A percentile compares a stretch with the other conserved stretches of the same genome.
Evolutionary conservation across 768 basidiomycete genomes (phyloP).

Genomic region (Neoboletus subvelutipes): DNA sequence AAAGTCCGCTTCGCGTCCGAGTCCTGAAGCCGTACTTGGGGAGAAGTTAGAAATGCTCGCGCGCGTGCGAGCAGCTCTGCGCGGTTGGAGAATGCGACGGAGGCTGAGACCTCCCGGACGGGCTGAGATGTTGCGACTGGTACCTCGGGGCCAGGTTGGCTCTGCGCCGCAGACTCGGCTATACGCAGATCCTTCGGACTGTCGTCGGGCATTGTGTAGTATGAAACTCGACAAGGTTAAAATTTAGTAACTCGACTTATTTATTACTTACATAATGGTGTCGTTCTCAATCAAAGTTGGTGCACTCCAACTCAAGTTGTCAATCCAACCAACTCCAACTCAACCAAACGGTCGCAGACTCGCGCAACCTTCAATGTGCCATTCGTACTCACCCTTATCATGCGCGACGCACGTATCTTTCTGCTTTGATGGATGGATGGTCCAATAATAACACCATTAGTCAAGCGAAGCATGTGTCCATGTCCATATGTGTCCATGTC

Average conservation of each 20-base stretch:
- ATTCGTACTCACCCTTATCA: background rate
- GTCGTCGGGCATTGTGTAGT: conserved; percentile 19
- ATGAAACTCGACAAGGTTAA: no score
- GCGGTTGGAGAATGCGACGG: conserved; percentile 26
- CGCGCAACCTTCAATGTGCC: background rate
- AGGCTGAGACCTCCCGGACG: background rate
- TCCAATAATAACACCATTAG: background rate
- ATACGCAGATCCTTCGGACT: background rate
- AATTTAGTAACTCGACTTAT: no score
- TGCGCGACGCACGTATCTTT: background rate
- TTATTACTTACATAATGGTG: no score
- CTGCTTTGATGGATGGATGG: background rate
- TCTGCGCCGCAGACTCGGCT: background rate
- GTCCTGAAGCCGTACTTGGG: conserved; percentile 63
- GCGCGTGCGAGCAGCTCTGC: conserved; percentile 53
- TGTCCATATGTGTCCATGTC: conserved; percentile 10
- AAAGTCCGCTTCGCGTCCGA: conserved; percentile 56
- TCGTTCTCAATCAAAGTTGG: background rate
- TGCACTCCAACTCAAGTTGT: no score
- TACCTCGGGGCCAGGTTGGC: background rate
- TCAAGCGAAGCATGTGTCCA: conserved; percentile 1
- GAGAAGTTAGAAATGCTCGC: conserved; percentile 62
- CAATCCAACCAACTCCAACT: background rate
- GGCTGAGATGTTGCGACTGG: background rate
- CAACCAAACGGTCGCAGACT: background rate